Evolutionary conservation across 768 basidiomycete species (phyloP).

Genomic region (Lepiota subincarnata): DNA sequence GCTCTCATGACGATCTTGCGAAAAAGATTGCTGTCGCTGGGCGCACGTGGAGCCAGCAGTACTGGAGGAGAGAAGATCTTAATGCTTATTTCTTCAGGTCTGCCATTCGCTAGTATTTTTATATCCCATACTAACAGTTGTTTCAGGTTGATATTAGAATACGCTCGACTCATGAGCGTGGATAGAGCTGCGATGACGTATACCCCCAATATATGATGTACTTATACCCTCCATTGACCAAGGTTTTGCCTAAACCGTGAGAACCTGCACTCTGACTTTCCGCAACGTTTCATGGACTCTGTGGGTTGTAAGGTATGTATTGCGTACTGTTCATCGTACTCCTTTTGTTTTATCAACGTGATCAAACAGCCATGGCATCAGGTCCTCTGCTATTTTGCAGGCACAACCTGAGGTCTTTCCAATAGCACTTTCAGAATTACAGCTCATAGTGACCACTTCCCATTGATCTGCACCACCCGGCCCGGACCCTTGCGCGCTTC

Average conservation of each 20-base stretch:
- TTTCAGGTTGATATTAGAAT: slow-evolving; percentile 50
- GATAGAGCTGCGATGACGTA: slow-evolving; percentile 42
- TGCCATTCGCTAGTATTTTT: background rate
- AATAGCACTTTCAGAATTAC: background rate
- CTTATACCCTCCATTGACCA: background rate
- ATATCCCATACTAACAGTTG: background rate
- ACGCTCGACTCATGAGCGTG: slow-evolving; percentile 44
- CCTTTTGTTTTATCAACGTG: too few species aligned
- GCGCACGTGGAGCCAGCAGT: slow-evolving; percentile 42
- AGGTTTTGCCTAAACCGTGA: background rate
- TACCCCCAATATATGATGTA: slow-evolving; percentile 6
- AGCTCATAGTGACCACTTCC: background rate
- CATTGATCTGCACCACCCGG: background rate
- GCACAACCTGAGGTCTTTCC: background rate
- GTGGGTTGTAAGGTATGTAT: background rate
- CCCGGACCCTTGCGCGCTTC: background rate
- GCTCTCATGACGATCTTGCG: slow-evolving; percentile 56
- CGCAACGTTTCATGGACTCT: background rate
- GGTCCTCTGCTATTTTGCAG: too few species aligned
- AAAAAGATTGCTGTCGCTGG: slow-evolving; percentile 42
- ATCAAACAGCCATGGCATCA: too few species aligned
- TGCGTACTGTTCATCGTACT: too few species aligned
- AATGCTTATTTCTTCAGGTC: slow-evolving; percentile 49
- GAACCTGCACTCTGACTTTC: background rate
- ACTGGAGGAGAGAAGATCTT: slow-evolving; percentile 51